Percentiles rank a stretch among this genome's conserved stretches.
These are phyloP conservation scores for Triangularia setosa DNA, from an alignment of 2,329 filamentous ascomycete species.

Conservation along the genomic window DNA sequence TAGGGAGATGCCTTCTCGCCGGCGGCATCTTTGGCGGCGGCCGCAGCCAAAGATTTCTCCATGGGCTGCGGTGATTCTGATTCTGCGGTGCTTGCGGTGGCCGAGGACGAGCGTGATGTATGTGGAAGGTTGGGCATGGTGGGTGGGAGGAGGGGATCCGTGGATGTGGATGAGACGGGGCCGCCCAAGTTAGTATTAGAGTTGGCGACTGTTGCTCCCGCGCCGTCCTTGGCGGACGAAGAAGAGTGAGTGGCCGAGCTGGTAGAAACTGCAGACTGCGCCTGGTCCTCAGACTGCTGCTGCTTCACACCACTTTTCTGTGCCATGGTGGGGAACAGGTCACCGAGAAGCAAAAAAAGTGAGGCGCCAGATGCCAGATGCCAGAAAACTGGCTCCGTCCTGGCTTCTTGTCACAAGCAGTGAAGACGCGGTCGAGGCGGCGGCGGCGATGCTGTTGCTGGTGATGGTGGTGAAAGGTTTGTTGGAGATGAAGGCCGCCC, in stretches of 20 bases:
- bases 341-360: background rate
- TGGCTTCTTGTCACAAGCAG: slow-evolving; percentile 12
- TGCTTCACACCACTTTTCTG: slow-evolving; percentile 36
- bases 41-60: slow-evolving; percentile 44
- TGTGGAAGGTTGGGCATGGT: slow-evolving; percentile 30
- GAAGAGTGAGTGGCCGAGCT: slow-evolving; percentile 26
- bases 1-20: slow-evolving; percentile 64
- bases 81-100: slow-evolving; percentile 3
- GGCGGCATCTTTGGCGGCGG: slow-evolving; percentile 37
- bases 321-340: slow-evolving; percentile 29
- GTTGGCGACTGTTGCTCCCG: slow-evolving; percentile 24
- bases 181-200: slow-evolving; percentile 21
- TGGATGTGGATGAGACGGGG: slow-evolving; percentile 22
- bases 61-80: slow-evolving; percentile 39
- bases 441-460: background rate
- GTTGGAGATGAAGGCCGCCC: background rate
- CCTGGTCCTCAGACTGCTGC: slow-evolving; percentile 27
- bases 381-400: slow-evolving; percentile 1
- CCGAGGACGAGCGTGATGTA: slow-evolving; percentile 12
- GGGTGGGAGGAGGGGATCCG: slow-evolving; percentile 22
- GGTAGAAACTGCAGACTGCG: slow-evolving; percentile 9
- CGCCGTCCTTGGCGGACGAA: slow-evolving; percentile 27
- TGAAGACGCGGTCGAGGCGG: slow-evolving; percentile 8
- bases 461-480: background rate
- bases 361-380: background rate